Evolutionary conservation across 306 rosid genomes (phyloP).

Genomic region (Prunus mongolica): DNA sequence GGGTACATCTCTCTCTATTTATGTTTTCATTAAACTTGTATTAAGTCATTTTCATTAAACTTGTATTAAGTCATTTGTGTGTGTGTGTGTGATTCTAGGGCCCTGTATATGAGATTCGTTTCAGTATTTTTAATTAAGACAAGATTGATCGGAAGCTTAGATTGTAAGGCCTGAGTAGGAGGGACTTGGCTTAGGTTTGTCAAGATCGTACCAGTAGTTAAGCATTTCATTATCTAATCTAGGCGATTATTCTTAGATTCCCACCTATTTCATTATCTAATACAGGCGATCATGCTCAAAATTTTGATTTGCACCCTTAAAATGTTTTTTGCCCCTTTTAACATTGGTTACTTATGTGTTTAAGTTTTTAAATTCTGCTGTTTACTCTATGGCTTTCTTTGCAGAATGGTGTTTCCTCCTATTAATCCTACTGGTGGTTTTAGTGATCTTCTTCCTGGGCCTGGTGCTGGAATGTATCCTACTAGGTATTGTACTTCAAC

Average conservation of each 20-base stretch:
- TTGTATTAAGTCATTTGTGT: too few relatives aligned
- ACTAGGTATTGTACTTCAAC: slow-evolving; percentile 42
- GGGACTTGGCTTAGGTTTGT: not conserved
- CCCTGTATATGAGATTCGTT: not conserved
- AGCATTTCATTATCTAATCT: not conserved
- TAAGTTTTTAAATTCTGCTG: not conserved
- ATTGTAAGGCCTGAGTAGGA: not conserved
- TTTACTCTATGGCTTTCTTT: slow-evolving; percentile 16
- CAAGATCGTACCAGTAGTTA: not conserved
- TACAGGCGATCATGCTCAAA: not conserved
- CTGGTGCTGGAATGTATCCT: slow-evolving; percentile 71
- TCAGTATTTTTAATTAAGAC: not conserved
- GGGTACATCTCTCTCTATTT: slow-evolving; percentile 31
- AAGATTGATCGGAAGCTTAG: not conserved
- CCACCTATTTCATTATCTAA: not conserved
- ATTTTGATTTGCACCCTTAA: not conserved
- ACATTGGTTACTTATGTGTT: not conserved
- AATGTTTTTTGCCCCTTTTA: not conserved
- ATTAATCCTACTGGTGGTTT: slow-evolving; percentile 37
- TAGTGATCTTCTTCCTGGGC: slow-evolving; percentile 72
- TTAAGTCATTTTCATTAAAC: too few relatives aligned
- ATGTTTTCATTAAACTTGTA: not conserved
- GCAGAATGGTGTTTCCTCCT: slow-evolving; percentile 54
- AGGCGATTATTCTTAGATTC: too few relatives aligned
- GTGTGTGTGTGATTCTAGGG: not conserved